phyloP scores from a whole-genome alignment of 352 stramenopile genomes.

The Phytopythium boreale region DNA sequence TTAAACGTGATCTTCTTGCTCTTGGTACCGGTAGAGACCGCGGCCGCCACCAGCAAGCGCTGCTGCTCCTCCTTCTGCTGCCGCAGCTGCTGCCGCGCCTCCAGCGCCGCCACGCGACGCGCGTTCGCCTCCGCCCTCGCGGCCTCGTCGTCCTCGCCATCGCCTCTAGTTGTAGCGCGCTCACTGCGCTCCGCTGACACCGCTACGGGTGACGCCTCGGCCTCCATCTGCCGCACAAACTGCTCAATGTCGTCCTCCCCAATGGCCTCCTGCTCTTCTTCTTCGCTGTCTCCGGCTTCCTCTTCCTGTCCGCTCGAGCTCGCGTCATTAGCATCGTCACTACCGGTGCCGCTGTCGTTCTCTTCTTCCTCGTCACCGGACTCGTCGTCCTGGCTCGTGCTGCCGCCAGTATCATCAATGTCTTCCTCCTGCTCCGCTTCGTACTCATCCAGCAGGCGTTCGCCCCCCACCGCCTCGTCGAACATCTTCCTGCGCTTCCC shows the following conservation, averaged over 20 bases:
- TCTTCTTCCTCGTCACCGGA: slow-evolving; percentile 2
- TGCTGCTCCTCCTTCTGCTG: slow-evolving; percentile 30
- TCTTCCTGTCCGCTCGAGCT: background rate
- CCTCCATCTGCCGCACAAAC: slow-evolving; percentile 34
- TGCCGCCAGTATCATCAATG: slow-evolving; percentile 7
- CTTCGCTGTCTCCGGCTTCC: slow-evolving; percentile 10
- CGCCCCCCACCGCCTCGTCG: slow-evolving; percentile 2
- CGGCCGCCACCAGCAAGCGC: slow-evolving; percentile 24
- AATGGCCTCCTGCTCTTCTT: slow-evolving; percentile 1
- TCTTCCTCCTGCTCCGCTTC: slow-evolving; percentile 8
- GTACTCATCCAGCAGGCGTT: slow-evolving; percentile 1
- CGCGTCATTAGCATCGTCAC: background rate
- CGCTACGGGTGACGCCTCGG: background rate
- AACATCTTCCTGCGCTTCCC: slow-evolving; percentile 7
- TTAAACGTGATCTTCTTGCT: slow-evolving; percentile 78
- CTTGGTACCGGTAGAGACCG: slow-evolving; percentile 12
- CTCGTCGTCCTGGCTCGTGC: slow-evolving; percentile 13
- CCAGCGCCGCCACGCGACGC: slow-evolving; percentile 48
- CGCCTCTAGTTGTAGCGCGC: background rate
- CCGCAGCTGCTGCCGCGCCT: slow-evolving; percentile 36
- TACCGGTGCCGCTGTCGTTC: background rate
- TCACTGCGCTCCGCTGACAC: background rate
- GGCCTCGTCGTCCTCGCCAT: slow-evolving; percentile 5
- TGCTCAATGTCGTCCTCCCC: slow-evolving; percentile 16
- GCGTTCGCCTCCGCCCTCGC: slow-evolving; percentile 33